Evolutionary conservation across 2,329 filamentous ascomycete species (phyloP).

Genomic region (Alternaria ethzedia): DNA sequence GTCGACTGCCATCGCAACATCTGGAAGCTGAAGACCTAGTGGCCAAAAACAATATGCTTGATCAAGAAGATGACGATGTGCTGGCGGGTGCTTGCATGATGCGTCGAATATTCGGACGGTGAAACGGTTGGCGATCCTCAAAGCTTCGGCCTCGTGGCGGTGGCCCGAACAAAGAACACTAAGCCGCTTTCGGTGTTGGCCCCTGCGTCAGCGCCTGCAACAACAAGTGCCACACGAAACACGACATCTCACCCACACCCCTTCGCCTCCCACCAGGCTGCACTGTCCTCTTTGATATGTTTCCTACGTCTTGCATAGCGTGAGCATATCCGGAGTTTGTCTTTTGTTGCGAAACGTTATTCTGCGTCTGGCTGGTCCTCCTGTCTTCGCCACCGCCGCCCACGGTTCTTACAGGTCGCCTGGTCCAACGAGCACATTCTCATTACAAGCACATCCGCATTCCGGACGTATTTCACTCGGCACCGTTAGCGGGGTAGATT

Average conservation of each 20-base stretch:
- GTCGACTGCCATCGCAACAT: slow-evolving; percentile 82
- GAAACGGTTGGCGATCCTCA: slow-evolving; percentile 22
- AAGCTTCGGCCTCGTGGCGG: slow-evolving; percentile 32
- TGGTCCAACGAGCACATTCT: neutral
- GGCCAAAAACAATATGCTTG: slow-evolving; percentile 20
- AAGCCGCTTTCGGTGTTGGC: slow-evolving; percentile 8
- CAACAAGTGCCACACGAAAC: slow-evolving; percentile 11
- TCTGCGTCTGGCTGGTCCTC: slow-evolving; percentile 23
- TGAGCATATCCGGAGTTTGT: slow-evolving; percentile 28
- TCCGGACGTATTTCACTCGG: neutral
- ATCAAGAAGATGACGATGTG: slow-evolving; percentile 14
- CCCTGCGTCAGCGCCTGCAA: slow-evolving; percentile 15
- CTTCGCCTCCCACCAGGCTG: slow-evolving; percentile 4
- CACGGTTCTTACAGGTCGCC: slow-evolving; percentile 9
- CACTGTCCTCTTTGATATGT: slow-evolving; percentile 8
- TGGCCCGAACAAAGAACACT: slow-evolving; percentile 16
- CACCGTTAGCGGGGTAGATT: neutral
- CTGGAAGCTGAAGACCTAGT: slow-evolving; percentile 31
- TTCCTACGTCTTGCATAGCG: slow-evolving; percentile 37
- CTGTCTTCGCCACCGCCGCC: slow-evolving; percentile 41
- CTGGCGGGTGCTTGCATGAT: slow-evolving; percentile 27
- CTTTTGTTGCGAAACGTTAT: slow-evolving; percentile 18
- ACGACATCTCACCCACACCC: slow-evolving; percentile 11
- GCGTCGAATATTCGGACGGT: slow-evolving; percentile 29
- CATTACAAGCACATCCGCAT: neutral